Evolutionary conservation across 352 stramenopile genomes (phyloP).

Genomic region (Globisporangium barbulae): DNA sequence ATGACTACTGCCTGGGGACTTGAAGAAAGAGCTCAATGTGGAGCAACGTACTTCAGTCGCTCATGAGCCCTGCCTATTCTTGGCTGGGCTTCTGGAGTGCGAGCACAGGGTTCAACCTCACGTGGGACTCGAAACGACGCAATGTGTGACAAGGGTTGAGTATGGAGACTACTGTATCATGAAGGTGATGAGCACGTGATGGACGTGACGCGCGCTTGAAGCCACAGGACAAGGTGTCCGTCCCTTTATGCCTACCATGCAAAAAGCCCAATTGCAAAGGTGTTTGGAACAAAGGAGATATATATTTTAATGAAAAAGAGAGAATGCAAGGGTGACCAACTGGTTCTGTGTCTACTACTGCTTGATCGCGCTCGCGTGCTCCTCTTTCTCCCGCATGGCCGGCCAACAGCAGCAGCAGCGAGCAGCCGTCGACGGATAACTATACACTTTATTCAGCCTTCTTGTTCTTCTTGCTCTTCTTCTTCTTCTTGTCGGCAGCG

Average conservation of each 20-base stretch:
- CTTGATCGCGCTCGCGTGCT: background rate
- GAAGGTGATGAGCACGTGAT: background rate
- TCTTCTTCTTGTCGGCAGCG: slow-evolving; percentile 68
- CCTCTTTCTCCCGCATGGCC: background rate
- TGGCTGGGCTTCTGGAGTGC: background rate
- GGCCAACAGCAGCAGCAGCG: background rate
- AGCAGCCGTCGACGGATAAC: slow-evolving; percentile 23
- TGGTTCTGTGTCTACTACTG: slow-evolving; percentile 9
- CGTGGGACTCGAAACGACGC: background rate
- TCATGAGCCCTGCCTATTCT: background rate
- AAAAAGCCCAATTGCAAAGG: background rate
- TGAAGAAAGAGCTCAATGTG: background rate
- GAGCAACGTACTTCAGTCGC: background rate
- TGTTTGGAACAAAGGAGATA: slow-evolving; percentile 8
- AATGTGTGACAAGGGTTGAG: background rate
- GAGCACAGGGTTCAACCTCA: background rate
- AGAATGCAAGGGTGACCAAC: slow-evolving; percentile 8
- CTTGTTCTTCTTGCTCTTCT: slow-evolving; percentile 80
- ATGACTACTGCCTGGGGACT: background rate
- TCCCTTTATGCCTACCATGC: background rate
- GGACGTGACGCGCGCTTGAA: background rate
- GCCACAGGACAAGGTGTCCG: background rate
- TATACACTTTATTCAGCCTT: slow-evolving; percentile 68
- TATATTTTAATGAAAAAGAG: slow-evolving; percentile 20
- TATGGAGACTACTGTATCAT: background rate